Evolutionary conservation across 192 early-diverging fungal genomes (phyloP), one percentile per base, ranked within the genome.

Genomic region (Linnemannia zychae): DNA sequence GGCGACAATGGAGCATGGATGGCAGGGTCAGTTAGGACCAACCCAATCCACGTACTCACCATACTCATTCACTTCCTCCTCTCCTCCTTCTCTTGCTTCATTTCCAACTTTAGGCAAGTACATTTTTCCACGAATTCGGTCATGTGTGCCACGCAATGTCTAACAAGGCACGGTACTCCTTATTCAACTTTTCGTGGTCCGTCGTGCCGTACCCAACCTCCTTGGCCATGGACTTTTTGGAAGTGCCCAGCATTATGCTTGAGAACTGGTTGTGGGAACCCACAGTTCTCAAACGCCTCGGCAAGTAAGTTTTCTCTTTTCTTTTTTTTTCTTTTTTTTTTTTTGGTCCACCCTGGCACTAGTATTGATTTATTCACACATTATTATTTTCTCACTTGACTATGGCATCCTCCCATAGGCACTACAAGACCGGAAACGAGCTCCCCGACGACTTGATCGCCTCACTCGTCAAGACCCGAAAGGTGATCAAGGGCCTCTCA

Each of bases 181-280:
- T 96, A 33, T 96, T 94, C 87, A 94, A 94, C 34, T 81, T 90
- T 47, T 96, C 95, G n/a, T 95, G 93, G 85, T 95, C 90, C 72
- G 89, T 90, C 2, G 87, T 93, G 0, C 95, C 97, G 81, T 95
- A 96, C 48, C 96, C 95, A 66, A 95, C 95, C 24, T 88, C 88
- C 53, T 90, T 94, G 50, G 94, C 96, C 75, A 85, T 92, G 71
- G 96, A 97, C 86, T 97, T 97, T 90, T 94, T 97, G 33, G 96
- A 97, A 90, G 95, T 94, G 34, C 96, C 96, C 20, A 94, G 93
- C 37, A 95, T 96, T 91, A 96, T 97, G 96, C 90, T 97, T 34
- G 96, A 97, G 87, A 97, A 96, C 88, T 95, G 93, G 94, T 90
- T 91, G 46, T 95, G 91, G 89, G 93, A 94, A 72, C 88, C 90